Evolutionary conservation across 768 basidiomycete species (phyloP).

Genomic region (Chalciporus pseudorubinellus): DNA sequence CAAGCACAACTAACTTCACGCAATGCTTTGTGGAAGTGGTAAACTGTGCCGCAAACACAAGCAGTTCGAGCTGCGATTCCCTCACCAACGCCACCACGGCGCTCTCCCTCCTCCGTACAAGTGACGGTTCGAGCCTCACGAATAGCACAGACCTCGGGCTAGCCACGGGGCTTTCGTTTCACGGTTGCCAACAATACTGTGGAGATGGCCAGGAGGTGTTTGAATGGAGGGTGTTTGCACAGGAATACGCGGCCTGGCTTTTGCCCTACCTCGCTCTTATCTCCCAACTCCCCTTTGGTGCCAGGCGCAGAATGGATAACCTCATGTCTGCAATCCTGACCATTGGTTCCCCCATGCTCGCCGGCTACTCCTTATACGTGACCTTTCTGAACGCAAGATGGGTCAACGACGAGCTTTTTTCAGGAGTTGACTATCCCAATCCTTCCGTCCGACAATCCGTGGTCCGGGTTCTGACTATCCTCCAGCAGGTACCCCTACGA

Average conservation of each 20-base stretch:
- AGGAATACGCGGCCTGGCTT: constrained; percentile 45
- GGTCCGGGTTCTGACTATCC: constrained; percentile 34
- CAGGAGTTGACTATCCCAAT: constrained; percentile 27
- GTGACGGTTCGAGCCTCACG: constrained; percentile 1
- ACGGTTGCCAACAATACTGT: constrained; percentile 7
- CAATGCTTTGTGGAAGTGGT: constrained; percentile 13
- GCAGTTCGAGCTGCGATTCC: constrained; percentile 1
- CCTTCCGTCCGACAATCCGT: constrained; percentile 16
- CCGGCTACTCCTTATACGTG: constrained; percentile 43
- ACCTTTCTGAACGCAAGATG: constrained; percentile 45
- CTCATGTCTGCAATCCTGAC: constrained; percentile 42
- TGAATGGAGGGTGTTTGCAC: constrained; percentile 25
- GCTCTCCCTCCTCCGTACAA: constrained; percentile 14
- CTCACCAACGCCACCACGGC: constrained; percentile 5
- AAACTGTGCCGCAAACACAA: background rate
- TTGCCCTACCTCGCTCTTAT: constrained; percentile 48
- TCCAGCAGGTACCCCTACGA: constrained; percentile 43
- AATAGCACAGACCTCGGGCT: background rate
- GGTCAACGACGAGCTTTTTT: constrained; percentile 35
- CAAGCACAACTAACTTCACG: constrained; percentile 3
- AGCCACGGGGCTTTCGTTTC: constrained; percentile 11
- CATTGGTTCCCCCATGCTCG: constrained; percentile 44
- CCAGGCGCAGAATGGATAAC: constrained; percentile 39
- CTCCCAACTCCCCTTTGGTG: constrained; percentile 50
- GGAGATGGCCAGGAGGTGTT: constrained; percentile 15